Evolutionary conservation across 2,329 filamentous ascomycete species (phyloP), one percentile per base, ranked within the genome.

Genomic region (Colletotrichum sublineola): DNA sequence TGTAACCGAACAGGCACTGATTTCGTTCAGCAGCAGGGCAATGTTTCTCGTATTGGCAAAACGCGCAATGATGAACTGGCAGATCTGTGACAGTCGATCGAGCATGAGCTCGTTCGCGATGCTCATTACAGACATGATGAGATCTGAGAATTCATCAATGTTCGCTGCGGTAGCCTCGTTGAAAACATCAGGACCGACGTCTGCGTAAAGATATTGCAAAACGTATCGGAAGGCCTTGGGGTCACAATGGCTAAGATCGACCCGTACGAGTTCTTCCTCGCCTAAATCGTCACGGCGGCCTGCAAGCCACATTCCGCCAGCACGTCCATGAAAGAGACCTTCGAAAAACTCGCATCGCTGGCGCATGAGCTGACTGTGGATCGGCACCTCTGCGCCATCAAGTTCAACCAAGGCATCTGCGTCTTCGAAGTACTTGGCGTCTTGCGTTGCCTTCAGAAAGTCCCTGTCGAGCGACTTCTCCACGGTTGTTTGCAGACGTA

Each of bases 51-150:
- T 92, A 61, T 90, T 94, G n/a, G 95, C 92, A 81, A 96, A 97
- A 62, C 89, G 90, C 46, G 95, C 95, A 71, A 98, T 89, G 31
- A 95, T 84, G 71, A 89, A 91, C 80, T 99, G 96, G 80, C 96
- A 98, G 38, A 97, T 91, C 79, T 97, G 94, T 6, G 94, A 94
- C 6, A 99, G 84, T 8, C 95, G 89, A 79, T 98, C 95, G 58
- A 99, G 88, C 95, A 99, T 98, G 69, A 99, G 84, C 81, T 99
- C 96, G 79, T 99, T 96, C 15, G 95, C 94, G 64, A 94, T 92
- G 68, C 91, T 91, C 88, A 98, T 92, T 56, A 98, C 93, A 76
- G 97, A 95, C 83, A 98, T 88, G 11, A 98, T 88, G n/a, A 96
- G 85, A 76, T 98, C 95, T 5, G 95, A 90, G 74, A 97, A 95